Percentiles rank a stretch among this genome's conserved stretches.
These are phyloP conservation scores for Ganoderma lucidum DNA, from an alignment of 1,284 basidiomycete species.

Conservation along the genomic window DNA sequence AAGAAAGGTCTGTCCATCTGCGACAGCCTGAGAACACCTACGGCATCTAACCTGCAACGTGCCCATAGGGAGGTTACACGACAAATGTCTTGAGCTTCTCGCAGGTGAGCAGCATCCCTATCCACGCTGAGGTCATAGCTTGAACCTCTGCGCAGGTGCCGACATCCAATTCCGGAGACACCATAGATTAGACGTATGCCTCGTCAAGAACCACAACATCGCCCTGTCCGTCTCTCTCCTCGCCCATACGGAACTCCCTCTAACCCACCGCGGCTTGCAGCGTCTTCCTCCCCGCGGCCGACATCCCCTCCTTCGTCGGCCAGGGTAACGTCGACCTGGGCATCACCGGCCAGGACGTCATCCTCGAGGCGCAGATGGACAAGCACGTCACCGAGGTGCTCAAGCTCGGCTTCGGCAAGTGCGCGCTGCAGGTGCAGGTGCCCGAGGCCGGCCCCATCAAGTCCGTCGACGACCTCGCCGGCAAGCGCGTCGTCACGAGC, in stretches of 20 bases:
- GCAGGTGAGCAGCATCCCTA: conserved; percentile 60
- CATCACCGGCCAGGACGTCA: conserved; percentile 97
- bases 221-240: conserved; percentile 70
- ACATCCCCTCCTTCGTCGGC: conserved; percentile 98
- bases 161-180: conserved; percentile 96
- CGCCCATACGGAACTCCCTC: neutral
- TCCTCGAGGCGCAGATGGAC: conserved; percentile 89
- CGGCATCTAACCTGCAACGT: neutral
- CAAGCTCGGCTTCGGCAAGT: conserved; percentile 94
- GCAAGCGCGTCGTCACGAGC: conserved; percentile 93
- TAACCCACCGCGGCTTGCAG: conserved; percentile 50
- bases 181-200: conserved; percentile 90
- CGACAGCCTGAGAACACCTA: neutral
- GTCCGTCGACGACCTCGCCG: conserved; percentile 82
- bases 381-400: conserved; percentile 83
- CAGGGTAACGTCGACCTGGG: conserved; percentile 96
- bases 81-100: conserved; percentile 90
- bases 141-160: conserved; percentile 65
- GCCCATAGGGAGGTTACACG: conserved; percentile 82
- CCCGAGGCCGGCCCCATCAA: conserved; percentile 82
- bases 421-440: conserved; percentile 94
- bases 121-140: neutral
- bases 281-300: conserved; percentile 96
- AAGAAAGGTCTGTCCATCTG: conserved; percentile 83
- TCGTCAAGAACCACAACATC: conserved; percentile 93